phyloP scores from a whole-genome alignment of 768 basidiomycete genomes.

The Fomitopsis serialis region DNA sequence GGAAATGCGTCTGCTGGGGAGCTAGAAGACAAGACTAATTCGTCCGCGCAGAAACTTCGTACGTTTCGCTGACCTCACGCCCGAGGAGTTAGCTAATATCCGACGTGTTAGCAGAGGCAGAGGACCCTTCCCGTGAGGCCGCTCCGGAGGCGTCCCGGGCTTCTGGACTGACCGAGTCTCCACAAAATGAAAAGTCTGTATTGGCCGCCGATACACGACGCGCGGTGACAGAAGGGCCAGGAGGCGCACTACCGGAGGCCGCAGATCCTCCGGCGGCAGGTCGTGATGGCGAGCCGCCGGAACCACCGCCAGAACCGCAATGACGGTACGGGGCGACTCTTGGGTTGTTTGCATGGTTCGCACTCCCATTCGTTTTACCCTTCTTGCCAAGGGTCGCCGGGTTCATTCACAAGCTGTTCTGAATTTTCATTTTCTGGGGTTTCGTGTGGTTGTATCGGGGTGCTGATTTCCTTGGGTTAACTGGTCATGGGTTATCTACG shows the following conservation, averaged over 20 bases:
- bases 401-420: conserved; percentile 38
- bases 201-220: neutral
- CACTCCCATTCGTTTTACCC: conserved; percentile 34
- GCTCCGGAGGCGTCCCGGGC: neutral
- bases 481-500: conserved; percentile 17
- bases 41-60: neutral
- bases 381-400: conserved; percentile 44
- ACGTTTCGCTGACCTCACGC: neutral
- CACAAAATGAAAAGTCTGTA: neutral
- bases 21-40: neutral
- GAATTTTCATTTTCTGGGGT: conserved; percentile 16
- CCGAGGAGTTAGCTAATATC: neutral
- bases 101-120: neutral
- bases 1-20: neutral
- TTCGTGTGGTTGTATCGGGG: conserved; percentile 7
- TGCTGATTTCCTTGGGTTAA: conserved; percentile 15
- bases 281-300: conserved; percentile 2
- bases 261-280: neutral
- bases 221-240: neutral
- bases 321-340: conserved; percentile 49
- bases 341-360: conserved; percentile 37
- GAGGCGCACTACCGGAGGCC: neutral
- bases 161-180: neutral
- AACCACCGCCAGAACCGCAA: conserved; percentile 18
- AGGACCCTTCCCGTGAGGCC: neutral